Percentiles rank a stretch among this genome's conserved stretches.
Evolutionary conservation across 192 early-diverging fungal species (phyloP).

Genomic region (Podila epigama): DNA sequence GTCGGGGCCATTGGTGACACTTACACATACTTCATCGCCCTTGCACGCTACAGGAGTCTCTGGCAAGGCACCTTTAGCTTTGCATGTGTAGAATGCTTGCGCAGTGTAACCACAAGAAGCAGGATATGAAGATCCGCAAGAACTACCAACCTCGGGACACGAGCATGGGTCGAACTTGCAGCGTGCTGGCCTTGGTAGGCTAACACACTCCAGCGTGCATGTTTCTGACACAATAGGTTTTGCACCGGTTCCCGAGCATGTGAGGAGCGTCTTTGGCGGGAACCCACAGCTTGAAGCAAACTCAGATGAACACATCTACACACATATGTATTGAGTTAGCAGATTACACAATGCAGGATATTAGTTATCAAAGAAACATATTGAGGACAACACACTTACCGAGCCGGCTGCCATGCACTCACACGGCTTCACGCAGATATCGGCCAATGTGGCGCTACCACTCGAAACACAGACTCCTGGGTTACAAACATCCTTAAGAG

Average conservation of each 20-base stretch:
- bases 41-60: not conserved
- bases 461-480: conserved; percentile 4
- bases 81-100: conserved; percentile 1
- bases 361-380: no score
- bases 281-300: not conserved
- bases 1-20: not conserved
- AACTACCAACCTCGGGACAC: not conserved
- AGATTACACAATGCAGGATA: no score
- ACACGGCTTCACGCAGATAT: not conserved
- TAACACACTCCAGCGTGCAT: not conserved
- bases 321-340: not conserved
- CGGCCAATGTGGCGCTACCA: not conserved
- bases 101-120: not conserved
- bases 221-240: not conserved
- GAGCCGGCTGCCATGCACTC: not conserved
- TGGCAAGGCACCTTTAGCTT: not conserved
- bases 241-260: not conserved
- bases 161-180: not conserved
- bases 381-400: no score
- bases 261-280: not conserved
- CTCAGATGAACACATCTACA: not conserved
- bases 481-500: not conserved
- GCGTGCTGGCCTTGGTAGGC: not conserved
- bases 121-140: not conserved
- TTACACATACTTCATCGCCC: no score